A percentile compares a stretch with the other conserved stretches of the same genome.
phyloP scores from a whole-genome alignment of 306 rosid species.

The Glycyrrhiza uralensis region DNA sequence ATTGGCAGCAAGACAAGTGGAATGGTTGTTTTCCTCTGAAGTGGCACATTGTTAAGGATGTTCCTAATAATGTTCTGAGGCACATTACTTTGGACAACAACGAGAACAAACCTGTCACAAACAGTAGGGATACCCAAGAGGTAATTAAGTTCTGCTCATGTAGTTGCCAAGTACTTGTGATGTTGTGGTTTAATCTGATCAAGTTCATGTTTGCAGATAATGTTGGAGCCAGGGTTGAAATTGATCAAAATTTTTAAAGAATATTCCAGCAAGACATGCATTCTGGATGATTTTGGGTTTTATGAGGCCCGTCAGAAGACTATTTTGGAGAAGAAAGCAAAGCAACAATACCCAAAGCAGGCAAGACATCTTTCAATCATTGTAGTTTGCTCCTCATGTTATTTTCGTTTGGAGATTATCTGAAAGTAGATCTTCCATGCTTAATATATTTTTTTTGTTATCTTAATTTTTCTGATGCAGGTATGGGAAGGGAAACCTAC shows the following conservation, averaged over 20 bases:
- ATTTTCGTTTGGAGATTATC: neutral
- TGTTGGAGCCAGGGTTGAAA: conserved; percentile 77
- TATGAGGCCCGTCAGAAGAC: conserved; percentile 88
- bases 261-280: conserved; percentile 75
- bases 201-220: conserved; percentile 41
- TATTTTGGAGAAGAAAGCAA: conserved; percentile 87
- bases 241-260: conserved; percentile 79
- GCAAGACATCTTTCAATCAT: conserved; percentile 12
- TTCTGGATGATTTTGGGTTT: conserved; percentile 84
- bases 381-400: neutral
- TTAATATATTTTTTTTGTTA: neutral
- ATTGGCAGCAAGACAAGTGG: conserved; percentile 99
- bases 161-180: neutral
- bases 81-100: conserved; percentile 91
- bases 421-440: neutral
- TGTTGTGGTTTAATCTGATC: neutral
- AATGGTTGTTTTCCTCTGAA: conserved; percentile 93
- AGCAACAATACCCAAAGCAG: conserved; percentile 84
- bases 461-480: conserved; percentile 30
- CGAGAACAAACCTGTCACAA: conserved; percentile 95
- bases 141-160: conserved; percentile 27
- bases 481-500: conserved; percentile 88
- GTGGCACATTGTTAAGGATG: conserved; percentile 95
- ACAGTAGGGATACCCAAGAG: conserved; percentile 98
- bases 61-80: conserved; percentile 90